Base-by-base conservation (phyloP, 805 yeast species). In the Wickerhamomyces ciferrii region DNA sequence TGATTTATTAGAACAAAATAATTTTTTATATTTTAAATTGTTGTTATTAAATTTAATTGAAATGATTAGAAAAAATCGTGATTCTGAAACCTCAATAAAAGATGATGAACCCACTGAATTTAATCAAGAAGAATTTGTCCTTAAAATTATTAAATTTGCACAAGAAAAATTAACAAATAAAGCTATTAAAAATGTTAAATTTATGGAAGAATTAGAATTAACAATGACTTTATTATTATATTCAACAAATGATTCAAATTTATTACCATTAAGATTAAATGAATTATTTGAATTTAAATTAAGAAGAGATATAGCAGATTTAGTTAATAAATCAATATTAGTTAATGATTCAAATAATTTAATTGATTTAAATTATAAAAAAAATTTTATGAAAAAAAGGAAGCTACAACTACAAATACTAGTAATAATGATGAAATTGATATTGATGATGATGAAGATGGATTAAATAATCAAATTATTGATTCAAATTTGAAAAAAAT, bases 221-320 rank as follows among this genome's bases (percentile, higher is more conserved):
- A 82, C 95, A 2, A 87, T 90, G 94, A 88, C 96, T 20, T 69
- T 90, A 49, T 66, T 90, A 34, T 79, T 80, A 35, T 75, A 74
- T 50, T 74, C 79, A 54, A 15, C 79, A 54, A 15, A 57, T 53
- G 49, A 50, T 6, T 44, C 47, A 14, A 55, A 59, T 37, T 39
- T 49, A 44, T 59, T 83, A 31, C 90, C 89, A 0, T 66, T 66
- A 25, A 78, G 77, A 50, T 65, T 88, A 51, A 67, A 75, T 40
- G 68, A 68, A 20, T 65, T 87, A 37, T 71, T 85, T 60, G 80
- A 84, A 50, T 63, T 83, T 38, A 72, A 81, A 35, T 62, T 84
- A 52, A 70, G 96, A 44, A 67, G 72, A 17, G 81, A 79, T 47
- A 81, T 92, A 46, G 87, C 90, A 11, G 72, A 79, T 34, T 61